Percentiles rank a stretch among this genome's conserved stretches.
Conservation (phyloP, 2,329 filamentous ascomycete genomes). For the Monosporascus sp. region DNA sequence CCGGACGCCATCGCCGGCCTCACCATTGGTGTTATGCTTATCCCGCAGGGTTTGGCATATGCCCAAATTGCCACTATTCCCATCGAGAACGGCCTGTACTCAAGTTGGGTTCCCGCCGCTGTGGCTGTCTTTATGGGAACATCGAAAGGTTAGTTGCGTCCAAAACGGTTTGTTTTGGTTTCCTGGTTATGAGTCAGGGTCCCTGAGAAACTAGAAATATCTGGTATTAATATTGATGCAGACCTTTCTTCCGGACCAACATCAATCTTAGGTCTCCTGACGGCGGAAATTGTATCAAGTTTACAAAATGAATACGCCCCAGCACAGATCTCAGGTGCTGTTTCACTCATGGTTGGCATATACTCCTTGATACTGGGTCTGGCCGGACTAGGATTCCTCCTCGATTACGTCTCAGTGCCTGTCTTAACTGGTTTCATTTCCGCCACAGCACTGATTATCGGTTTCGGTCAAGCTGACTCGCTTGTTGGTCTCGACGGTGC, state of each 20-base stretch:
- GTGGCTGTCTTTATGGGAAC: constrained; percentile 57
- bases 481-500: constrained; percentile 52
- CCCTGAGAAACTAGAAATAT: no score
- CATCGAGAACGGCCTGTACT: constrained; percentile 54
- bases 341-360: constrained; percentile 59
- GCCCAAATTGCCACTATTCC: constrained; percentile 58
- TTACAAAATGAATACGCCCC: constrained; percentile 46
- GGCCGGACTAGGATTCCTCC: constrained; percentile 57
- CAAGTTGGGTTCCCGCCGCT: constrained; percentile 51
- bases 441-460: constrained; percentile 60
- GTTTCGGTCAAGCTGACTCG: constrained; percentile 57
- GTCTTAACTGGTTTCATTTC: constrained; percentile 62
- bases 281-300: constrained; percentile 52
- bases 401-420: constrained; percentile 61
- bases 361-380: constrained; percentile 55
- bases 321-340: constrained; percentile 52
- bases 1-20: constrained; percentile 58
- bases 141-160: constrained; percentile 44
- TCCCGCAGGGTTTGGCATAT: constrained; percentile 57
- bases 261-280: constrained; percentile 58
- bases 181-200: neutral
- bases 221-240: constrained; percentile 13
- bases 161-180: neutral
- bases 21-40: constrained; percentile 55
- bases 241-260: constrained; percentile 60